Conservation (phyloP, 1,284 basidiomycete species). For the Pholiota adiposa region DNA sequence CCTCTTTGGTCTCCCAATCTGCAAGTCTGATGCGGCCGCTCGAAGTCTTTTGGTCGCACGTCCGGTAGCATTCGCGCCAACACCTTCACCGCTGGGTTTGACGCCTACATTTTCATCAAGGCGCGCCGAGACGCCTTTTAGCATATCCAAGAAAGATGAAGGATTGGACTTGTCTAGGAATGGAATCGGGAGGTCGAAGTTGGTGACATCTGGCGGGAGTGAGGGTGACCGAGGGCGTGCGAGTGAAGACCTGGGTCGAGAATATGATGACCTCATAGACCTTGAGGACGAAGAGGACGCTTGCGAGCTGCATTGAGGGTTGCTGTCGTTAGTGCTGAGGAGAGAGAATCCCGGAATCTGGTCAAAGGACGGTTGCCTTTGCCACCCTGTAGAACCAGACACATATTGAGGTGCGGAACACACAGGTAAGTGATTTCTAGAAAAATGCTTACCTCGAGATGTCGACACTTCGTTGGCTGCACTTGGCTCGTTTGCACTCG, state of each 20-base stretch:
- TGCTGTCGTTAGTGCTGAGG: conserved; percentile 16
- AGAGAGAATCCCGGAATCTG: conserved; percentile 23
- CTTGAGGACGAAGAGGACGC: not conserved
- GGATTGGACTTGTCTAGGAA: conserved; percentile 26
- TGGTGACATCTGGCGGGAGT: conserved; percentile 4
- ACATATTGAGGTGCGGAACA: not conserved
- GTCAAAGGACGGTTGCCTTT: conserved; percentile 23
- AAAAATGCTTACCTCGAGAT: conserved; percentile 11
- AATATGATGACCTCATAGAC: conserved; percentile 16
- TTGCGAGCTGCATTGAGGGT: not conserved
- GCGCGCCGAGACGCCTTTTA: conserved; percentile 32
- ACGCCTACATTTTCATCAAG: conserved; percentile 30
- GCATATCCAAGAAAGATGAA: conserved; percentile 27
- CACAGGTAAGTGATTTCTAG: not conserved
- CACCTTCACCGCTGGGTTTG: conserved; percentile 11
- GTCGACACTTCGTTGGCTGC: conserved; percentile 1
- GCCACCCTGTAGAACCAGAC: conserved; percentile 16
- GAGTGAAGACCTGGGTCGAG: conserved; percentile 22
- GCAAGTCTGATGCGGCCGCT: not conserved
- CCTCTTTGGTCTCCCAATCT: conserved; percentile 9
- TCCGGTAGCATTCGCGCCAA: not conserved
- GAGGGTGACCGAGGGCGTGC: not conserved
- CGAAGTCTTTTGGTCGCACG: conserved; percentile 10
- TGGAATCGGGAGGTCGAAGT: conserved; percentile 15
- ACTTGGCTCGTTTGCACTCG: conserved; percentile 13